Base-by-base conservation (phyloP, 148 eudicot species). In the Linanthus parryae region DNA sequence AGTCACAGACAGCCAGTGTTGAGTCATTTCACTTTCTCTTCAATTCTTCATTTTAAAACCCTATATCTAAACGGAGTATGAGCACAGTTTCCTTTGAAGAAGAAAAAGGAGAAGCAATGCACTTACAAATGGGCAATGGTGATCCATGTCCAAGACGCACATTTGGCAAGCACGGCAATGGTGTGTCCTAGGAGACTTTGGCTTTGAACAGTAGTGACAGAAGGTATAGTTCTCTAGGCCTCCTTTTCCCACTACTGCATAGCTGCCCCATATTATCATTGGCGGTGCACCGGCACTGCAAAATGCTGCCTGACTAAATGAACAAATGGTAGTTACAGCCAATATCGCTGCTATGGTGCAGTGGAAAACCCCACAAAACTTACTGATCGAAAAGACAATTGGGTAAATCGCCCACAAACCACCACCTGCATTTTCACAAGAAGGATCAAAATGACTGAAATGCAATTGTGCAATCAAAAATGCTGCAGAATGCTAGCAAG, bases 81-180 rank as follows among this genome's bases (percentile, higher is more conserved):
- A n/a, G n/a, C n/a, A 34, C 24, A 54, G 20, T 25, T 47, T 7
- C 36, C 22, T 5, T 10, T 38, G 19, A 31, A 49, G 29, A 44
- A 22, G 3, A 30, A 7, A 53, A 26, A 28, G 41, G 23, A 56
- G n/a, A 8, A 37, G 48, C 5, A 31, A n/a, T n/a, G 8, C 16
- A 75, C 99, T 81, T 84, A 92, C 99, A 68, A 92, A 87, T 55
- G 99, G 99, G 74, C 99, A 92, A 54, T 92, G 99, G 72, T 92
- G 99, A 82, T 92, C 99, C 99, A 92, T 92, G 73, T 92, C 94
- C 67, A 87, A 48, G 40, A 87, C 71, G 54, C 99, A 92, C 65
- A 57, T 71, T 61, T 90, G 77, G 58, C 99, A 92, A 18, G 99
- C 77, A 41, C 94, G 78, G 79, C 99, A 92, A 55, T 92, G 99